phyloP scores from a whole-genome alignment of 352 stramenopile genomes.

The Pythium angustatum region DNA sequence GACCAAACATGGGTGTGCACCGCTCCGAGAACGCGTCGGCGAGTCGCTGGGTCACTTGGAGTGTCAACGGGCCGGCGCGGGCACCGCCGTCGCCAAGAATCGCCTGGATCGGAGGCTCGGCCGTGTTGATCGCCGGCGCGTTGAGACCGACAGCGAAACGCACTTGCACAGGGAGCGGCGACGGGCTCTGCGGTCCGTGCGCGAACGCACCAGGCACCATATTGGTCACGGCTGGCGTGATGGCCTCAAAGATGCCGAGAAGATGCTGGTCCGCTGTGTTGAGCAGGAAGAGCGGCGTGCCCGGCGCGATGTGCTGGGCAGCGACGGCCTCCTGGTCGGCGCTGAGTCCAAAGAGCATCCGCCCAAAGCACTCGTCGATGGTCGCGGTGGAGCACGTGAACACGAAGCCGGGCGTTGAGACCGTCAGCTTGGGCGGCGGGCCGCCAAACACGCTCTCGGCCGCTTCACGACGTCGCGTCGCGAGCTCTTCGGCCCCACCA shows the following conservation, averaged over 20 bases:
- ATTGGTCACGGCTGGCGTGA: constrained; percentile 70
- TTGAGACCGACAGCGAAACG: constrained; percentile 73
- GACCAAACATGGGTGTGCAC: constrained; percentile 46
- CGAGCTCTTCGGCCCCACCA: constrained; percentile 75
- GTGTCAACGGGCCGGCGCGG: constrained; percentile 56
- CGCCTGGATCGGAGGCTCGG: constrained; percentile 73
- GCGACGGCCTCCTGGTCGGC: constrained; percentile 74
- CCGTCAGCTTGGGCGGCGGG: constrained; percentile 47
- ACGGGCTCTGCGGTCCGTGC: constrained; percentile 50
- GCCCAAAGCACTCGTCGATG: constrained; percentile 89
- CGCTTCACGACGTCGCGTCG: constrained; percentile 63
- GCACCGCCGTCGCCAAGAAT: constrained; percentile 65
- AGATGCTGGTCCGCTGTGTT: constrained; percentile 86
- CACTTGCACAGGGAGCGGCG: constrained; percentile 72
- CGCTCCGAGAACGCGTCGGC: constrained; percentile 75
- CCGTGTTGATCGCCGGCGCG: constrained; percentile 64
- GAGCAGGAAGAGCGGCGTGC: constrained; percentile 82
- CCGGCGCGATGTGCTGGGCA: constrained; percentile 61
- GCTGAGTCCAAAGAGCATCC: constrained; percentile 78
- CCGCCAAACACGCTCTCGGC: constrained; percentile 67
- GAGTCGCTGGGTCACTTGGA: constrained; percentile 67
- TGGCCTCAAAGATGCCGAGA: constrained; percentile 83
- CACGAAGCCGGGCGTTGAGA: constrained; percentile 69
- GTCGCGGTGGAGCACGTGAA: constrained; percentile 76
- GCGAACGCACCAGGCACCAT: constrained; percentile 82